Conservation (phyloP, 768 basidiomycete species). For the Suillus americanus region DNA sequence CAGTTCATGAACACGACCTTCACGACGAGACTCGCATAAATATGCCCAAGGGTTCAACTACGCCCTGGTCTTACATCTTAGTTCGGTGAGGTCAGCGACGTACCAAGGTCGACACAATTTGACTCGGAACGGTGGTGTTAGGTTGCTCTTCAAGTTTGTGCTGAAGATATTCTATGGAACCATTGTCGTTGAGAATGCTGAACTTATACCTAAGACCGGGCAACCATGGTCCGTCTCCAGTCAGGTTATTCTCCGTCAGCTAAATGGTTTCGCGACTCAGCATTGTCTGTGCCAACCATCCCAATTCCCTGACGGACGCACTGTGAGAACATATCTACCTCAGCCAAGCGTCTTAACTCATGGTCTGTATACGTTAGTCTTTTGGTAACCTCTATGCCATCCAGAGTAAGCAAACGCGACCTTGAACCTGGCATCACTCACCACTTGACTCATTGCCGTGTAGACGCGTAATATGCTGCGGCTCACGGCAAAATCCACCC, state of each 20-base stretch:
- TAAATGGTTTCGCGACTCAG: constrained; percentile 36
- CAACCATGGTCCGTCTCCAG: constrained; percentile 57
- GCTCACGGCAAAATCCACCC: constrained; percentile 85
- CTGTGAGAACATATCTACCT: constrained; percentile 48
- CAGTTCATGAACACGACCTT: constrained; percentile 9
- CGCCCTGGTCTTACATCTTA: constrained; percentile 65
- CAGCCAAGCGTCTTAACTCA: not conserved
- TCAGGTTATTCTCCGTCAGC: not conserved
- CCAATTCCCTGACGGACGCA: constrained; percentile 84
- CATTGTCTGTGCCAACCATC: constrained; percentile 85
- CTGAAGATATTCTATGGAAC: constrained; percentile 90
- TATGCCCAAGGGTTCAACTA: constrained; percentile 42
- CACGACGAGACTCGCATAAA: constrained; percentile 6
- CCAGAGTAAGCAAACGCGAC: constrained; percentile 43
- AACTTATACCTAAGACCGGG: constrained; percentile 71
- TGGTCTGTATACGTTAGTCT: constrained; percentile 41
- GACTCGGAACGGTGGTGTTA: constrained; percentile 23
- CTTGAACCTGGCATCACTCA: not conserved
- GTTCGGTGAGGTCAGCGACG: constrained; percentile 49
- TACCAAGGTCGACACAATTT: constrained; percentile 3
- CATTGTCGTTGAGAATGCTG: constrained; percentile 79
- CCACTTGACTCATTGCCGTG: constrained; percentile 8
- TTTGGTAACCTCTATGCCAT: constrained; percentile 72
- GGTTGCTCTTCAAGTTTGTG: constrained; percentile 75
- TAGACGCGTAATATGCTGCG: constrained; percentile 79